Evolutionary conservation across 306 rosid species (phyloP).

Genomic region (Betula pendula): DNA sequence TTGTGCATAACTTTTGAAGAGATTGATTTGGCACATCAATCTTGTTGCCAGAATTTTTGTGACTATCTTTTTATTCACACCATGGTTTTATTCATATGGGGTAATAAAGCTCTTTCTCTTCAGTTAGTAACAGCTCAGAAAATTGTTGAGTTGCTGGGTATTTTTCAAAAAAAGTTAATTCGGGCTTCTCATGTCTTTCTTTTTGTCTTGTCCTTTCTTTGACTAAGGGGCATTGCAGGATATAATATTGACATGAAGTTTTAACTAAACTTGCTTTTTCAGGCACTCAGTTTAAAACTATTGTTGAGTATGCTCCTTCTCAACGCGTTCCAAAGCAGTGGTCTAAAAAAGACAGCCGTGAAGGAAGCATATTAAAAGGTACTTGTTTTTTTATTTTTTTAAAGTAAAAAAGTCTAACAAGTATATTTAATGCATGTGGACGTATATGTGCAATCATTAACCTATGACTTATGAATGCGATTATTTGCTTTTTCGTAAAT

Average conservation of each 20-base stretch:
- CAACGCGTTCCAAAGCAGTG: constrained; percentile 68
- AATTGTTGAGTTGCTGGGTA: constrained; percentile 7
- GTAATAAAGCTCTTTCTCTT: constrained; percentile 6
- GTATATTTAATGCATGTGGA: constrained; percentile 25
- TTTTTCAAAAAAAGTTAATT: constrained; percentile 2
- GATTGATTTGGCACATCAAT: constrained; percentile 23
- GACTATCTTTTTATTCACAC: neutral
- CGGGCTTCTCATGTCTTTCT: constrained; percentile 12
- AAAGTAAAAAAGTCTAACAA: neutral
- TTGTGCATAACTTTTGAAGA: constrained; percentile 23
- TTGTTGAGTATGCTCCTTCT: constrained; percentile 75
- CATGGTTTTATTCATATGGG: neutral
- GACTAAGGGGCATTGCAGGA: neutral
- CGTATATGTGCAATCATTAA: constrained; percentile 17
- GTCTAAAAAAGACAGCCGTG: constrained; percentile 65
- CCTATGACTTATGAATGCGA: constrained; percentile 21
- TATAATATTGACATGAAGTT: neutral
- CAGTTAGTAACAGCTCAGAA: neutral
- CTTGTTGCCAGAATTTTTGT: constrained; percentile 16
- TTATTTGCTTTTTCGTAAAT: constrained; percentile 44
- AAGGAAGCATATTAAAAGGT: constrained; percentile 71
- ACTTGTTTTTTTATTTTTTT: constrained; percentile 5
- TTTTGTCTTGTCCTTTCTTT: constrained; percentile 1
- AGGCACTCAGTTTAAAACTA: constrained; percentile 69
- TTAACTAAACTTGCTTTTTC: constrained; percentile 21